phyloP scores from a whole-genome alignment of 2,329 filamentous ascomycete genomes.

The Stachybotrys chlorohalonatus region DNA sequence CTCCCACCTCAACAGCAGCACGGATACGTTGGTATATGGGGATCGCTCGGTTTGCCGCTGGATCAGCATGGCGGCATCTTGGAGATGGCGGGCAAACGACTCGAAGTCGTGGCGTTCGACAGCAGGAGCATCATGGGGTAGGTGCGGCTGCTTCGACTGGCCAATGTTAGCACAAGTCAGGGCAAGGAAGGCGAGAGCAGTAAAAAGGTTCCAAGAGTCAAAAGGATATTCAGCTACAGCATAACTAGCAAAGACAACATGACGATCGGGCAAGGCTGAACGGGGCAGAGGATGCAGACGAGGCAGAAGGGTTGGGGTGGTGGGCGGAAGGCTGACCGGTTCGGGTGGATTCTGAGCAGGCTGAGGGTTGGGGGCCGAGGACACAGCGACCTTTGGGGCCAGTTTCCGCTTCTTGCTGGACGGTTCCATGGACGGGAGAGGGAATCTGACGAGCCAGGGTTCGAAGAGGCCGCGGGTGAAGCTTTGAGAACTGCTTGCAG shows the following conservation, averaged over 20 bases:
- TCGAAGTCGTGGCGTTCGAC: conserved; percentile 54
- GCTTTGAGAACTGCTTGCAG: too few relatives aligned
- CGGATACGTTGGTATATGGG: conserved; percentile 49
- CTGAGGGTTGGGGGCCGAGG: conserved; percentile 19
- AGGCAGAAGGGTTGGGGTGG: not conserved
- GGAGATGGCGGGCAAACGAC: conserved; percentile 56
- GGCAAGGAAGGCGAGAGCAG: not conserved
- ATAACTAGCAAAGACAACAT: not conserved
- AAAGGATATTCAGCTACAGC: conserved; percentile 2
- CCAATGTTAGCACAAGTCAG: not conserved
- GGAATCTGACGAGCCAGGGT: not conserved
- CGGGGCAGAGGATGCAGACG: not conserved
- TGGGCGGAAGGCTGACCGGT: conserved; percentile 20
- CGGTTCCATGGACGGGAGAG: conserved; percentile 27
- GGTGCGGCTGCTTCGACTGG: not conserved
- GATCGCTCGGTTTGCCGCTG: conserved; percentile 52
- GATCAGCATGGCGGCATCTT: conserved; percentile 60
- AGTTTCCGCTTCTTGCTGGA: conserved; percentile 33
- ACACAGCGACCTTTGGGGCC: conserved; percentile 30
- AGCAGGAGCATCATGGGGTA: conserved; percentile 26
- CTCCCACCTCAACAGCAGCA: conserved; percentile 54
- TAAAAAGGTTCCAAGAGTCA: not conserved
- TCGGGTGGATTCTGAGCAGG: conserved; percentile 22
- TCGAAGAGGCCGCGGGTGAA: too few relatives aligned
- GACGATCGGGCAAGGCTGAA: not conserved